Base-by-base conservation (phyloP, 169 alveolate genomes). In the Cyclospora cayetanensis region DNA sequence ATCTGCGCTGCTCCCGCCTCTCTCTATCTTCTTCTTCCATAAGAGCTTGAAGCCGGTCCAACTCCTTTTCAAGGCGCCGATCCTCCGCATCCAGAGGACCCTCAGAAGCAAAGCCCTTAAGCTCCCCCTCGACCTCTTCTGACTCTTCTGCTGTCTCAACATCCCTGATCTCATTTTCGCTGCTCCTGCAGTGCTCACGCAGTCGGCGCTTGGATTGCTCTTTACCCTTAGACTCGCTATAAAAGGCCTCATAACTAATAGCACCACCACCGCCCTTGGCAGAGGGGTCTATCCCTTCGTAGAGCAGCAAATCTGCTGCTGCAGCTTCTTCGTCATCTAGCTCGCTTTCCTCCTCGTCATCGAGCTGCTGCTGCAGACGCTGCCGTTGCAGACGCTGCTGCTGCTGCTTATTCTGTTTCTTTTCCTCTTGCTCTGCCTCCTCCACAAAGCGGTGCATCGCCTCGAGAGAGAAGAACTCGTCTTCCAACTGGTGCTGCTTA, bases 61-160 rank as follows among this genome's bases (percentile, higher is more conserved):
- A 34, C 35, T 65, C 92, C 20, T 41, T n/a, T 42, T 86, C 85
- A 22, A 86, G 83, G 12, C 76, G 42, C 31, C 52, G n/a, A 4
- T 86, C 92, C 68, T 86, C 92, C 34, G 50, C 85, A 43, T 86
- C 92, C 25, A 86, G 25, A 5, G 53, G 39, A 3, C 76, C 85
- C 0, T 41, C 60, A 55, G 46, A 25, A 0, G 1, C 50, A 20
- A 42, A 42, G 5, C 68, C 42, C 43, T 1, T n/a, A 1, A 41
- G 50, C 15, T 77, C 66, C 43, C 43, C 86, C 25, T 76, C 86
- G 9, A 1, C 25, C 39, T 76, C 88, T 4, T 11, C 72, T 18
- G 25, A 50, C 72, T 50, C 88, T 11, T 25, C 74, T 22, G 34
- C 31, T 60, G 9, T 22, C 22, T 25, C 74, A 27, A 5, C 27